Conservation (phyloP, 106 monocot genomes). For the Cymbidium sinense region DNA sequence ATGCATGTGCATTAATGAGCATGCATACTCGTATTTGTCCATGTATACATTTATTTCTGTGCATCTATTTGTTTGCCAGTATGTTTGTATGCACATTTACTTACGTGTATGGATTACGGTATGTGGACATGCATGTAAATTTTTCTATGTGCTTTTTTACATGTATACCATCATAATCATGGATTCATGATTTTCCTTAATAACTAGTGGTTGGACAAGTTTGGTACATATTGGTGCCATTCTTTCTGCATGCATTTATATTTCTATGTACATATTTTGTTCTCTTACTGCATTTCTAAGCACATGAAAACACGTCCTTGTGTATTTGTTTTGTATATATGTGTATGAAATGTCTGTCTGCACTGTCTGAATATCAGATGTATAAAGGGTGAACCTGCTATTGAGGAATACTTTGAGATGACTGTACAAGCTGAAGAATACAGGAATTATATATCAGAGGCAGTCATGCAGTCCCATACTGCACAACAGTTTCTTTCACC, state of each 20-base stretch:
- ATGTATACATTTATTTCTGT: background rate
- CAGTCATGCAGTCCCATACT: slow-evolving; percentile 52
- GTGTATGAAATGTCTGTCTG: background rate
- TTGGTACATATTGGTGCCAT: background rate
- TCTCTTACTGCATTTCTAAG: background rate
- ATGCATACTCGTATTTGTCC: background rate
- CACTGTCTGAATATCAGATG: slow-evolving; percentile 39
- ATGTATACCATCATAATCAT: background rate
- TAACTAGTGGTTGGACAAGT: background rate
- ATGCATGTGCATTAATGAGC: background rate
- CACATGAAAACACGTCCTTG: background rate
- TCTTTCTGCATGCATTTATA: background rate
- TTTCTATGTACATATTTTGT: background rate
- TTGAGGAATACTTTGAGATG: slow-evolving; percentile 87
- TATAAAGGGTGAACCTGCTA: slow-evolving; percentile 94
- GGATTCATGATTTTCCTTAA: background rate
- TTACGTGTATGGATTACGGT: background rate
- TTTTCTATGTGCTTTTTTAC: background rate
- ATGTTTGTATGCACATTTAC: background rate
- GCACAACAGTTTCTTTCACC: slow-evolving; percentile 69
- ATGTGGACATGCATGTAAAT: background rate
- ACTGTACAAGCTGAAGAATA: slow-evolving; percentile 52
- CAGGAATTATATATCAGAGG: slow-evolving; percentile 50
- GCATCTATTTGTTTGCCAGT: background rate
- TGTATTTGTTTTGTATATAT: background rate